These are phyloP conservation scores for Fraxinus excelsior DNA, from an alignment of 257 asterid species.

Conservation along the genomic window DNA sequence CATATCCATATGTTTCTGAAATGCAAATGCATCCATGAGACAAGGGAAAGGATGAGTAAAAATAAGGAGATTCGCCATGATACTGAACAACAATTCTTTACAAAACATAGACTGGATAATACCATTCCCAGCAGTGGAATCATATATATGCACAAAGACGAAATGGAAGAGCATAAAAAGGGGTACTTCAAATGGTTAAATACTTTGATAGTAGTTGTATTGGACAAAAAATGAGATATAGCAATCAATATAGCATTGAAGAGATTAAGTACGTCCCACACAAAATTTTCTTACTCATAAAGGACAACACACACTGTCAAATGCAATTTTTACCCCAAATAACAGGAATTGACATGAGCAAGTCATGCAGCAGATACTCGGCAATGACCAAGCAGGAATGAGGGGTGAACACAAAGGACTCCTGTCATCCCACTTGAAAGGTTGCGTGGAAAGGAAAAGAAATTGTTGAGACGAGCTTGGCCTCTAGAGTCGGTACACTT, in stretches of 20 bases:
- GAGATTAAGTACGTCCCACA: not conserved
- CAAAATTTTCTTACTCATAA: too few relatives aligned
- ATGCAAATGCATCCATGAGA: not conserved
- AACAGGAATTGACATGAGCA: not conserved
- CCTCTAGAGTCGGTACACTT: too few relatives aligned
- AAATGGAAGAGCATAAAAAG: not conserved
- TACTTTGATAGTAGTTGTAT: not conserved
- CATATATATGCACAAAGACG: not conserved
- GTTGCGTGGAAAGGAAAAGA: too few relatives aligned
- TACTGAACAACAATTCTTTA: not conserved
- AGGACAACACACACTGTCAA: conserved; percentile 25
- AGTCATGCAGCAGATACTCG: not conserved
- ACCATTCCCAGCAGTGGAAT: not conserved
- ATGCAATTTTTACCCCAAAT: not conserved
- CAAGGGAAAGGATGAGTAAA: not conserved
- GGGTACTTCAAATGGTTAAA: not conserved
- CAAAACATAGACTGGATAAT: not conserved
- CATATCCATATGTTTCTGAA: not conserved
- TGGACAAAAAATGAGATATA: not conserved
- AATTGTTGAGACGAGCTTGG: too few relatives aligned
- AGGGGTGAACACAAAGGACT: conserved; percentile 10
- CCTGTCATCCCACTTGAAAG: too few relatives aligned
- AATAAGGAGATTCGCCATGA: conserved; percentile 19
- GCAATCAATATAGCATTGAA: not conserved
- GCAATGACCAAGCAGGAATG: not conserved